Conservation (phyloP, 768 basidiomycete species). For the Lenzites betulinus region DNA sequence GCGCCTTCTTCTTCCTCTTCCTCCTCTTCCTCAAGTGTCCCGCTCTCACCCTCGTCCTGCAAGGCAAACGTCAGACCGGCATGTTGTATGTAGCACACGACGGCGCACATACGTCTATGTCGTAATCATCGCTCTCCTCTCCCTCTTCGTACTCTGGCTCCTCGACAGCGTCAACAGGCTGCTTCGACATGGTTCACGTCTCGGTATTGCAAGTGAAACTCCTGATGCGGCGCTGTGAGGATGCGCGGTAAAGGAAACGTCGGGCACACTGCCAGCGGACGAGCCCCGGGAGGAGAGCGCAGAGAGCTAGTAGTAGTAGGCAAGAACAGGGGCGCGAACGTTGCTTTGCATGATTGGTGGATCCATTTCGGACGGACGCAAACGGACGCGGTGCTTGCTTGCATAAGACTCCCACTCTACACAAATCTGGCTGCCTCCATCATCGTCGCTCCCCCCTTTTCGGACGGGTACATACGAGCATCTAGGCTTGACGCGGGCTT, state of each 20-base stretch:
- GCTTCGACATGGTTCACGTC: slow-evolving; percentile 14
- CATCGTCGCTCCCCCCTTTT: background rate
- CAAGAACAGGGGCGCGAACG: slow-evolving; percentile 14
- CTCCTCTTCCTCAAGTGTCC: slow-evolving; percentile 24
- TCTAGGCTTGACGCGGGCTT: no score
- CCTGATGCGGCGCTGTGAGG: no score
- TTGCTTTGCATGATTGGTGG: slow-evolving; percentile 21
- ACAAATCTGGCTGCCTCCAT: background rate
- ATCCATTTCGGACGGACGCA: slow-evolving; percentile 1
- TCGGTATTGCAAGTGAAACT: background rate
- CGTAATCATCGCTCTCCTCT: slow-evolving; percentile 36
- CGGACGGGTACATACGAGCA: no score
- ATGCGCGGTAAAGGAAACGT: background rate
- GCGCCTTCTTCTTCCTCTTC: slow-evolving; percentile 27
- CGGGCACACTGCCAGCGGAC: background rate
- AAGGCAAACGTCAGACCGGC: background rate
- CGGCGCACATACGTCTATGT: slow-evolving; percentile 19
- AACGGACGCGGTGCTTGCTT: slow-evolving; percentile 1
- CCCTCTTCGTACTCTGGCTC: slow-evolving; percentile 22
- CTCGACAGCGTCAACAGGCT: slow-evolving; percentile 12
- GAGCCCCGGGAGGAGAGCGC: background rate
- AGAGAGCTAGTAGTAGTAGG: background rate
- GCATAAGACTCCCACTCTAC: slow-evolving; percentile 21
- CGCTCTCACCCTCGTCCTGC: slow-evolving; percentile 30
- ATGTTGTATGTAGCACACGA: no score